Evolutionary conservation across 2,329 filamentous ascomycete species (phyloP).

Genomic region (Stagonosporopsis vannaccii): DNA sequence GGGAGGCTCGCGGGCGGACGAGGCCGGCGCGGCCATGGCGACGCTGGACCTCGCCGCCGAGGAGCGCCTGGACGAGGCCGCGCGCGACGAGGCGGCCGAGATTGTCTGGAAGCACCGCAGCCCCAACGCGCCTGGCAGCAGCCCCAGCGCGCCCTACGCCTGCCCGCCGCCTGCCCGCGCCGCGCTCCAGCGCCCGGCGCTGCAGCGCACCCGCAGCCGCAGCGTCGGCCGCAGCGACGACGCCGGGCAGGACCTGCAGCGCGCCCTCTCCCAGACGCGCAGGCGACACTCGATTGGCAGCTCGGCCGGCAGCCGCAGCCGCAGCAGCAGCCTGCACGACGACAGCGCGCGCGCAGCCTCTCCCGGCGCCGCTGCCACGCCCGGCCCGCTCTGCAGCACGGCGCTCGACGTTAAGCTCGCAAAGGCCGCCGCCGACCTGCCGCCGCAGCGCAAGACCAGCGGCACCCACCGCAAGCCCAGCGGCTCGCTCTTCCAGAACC

Average conservation of each 20-base stretch:
- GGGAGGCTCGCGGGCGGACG: slow-evolving; percentile 37
- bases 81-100: slow-evolving; percentile 78
- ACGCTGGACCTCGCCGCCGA: slow-evolving; percentile 74
- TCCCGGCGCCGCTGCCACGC: slow-evolving; percentile 32
- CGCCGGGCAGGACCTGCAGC: slow-evolving; percentile 42
- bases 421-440: slow-evolving; percentile 38
- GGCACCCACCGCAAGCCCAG: slow-evolving; percentile 75
- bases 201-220: slow-evolving; percentile 70
- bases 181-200: slow-evolving; percentile 66
- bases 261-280: slow-evolving; percentile 41
- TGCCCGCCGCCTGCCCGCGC: slow-evolving; percentile 61
- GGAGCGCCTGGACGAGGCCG: slow-evolving; percentile 70
- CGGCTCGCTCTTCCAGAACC: slow-evolving; percentile 72
- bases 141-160: slow-evolving; percentile 54
- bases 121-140: slow-evolving; percentile 69
- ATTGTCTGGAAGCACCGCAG: slow-evolving; percentile 80
- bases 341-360: slow-evolving; percentile 45
- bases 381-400: slow-evolving; percentile 24
- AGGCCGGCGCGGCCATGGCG: slow-evolving; percentile 70
- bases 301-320: slow-evolving; percentile 39
- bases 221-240: slow-evolving; percentile 45
- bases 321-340: slow-evolving; percentile 50
- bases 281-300: slow-evolving; percentile 50
- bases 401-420: slow-evolving; percentile 31
- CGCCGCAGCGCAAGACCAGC: slow-evolving; percentile 63